phyloP scores from a whole-genome alignment of 805 yeast genomes.

The Schwanniomyces vanrijiae region DNA sequence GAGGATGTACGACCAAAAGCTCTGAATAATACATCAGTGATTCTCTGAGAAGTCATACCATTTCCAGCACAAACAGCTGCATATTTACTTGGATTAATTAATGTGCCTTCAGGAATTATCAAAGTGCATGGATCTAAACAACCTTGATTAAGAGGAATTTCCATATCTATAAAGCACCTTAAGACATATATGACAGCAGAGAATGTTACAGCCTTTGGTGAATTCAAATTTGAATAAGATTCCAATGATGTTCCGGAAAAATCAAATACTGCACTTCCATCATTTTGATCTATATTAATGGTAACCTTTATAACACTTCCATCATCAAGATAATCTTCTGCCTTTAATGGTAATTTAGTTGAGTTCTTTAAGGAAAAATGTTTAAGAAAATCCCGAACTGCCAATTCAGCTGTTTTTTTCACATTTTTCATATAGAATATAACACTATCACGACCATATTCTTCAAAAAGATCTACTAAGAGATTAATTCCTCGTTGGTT shows the following conservation, averaged over 20 bases:
- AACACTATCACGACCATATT: constrained; percentile 59
- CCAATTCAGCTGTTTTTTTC: constrained; percentile 71
- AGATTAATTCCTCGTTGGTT: constrained; percentile 77
- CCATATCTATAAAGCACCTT: constrained; percentile 75
- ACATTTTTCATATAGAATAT: constrained; percentile 78
- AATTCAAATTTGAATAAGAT: constrained; percentile 79
- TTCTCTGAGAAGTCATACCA: constrained; percentile 20
- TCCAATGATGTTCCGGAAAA: constrained; percentile 41
- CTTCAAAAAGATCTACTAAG: constrained; percentile 56
- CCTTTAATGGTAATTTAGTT: constrained; percentile 29
- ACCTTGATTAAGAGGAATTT: constrained; percentile 72
- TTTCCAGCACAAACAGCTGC: constrained; percentile 21
- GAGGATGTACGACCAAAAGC: constrained; percentile 20
- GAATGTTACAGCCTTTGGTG: constrained; percentile 81
- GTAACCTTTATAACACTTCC: constrained; percentile 15
- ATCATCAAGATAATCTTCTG: constrained; percentile 18
- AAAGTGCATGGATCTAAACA: constrained; percentile 16
- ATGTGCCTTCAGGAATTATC: constrained; percentile 13
- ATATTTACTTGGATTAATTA: constrained; percentile 15
- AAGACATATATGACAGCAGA: constrained; percentile 82
- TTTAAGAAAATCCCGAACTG: constrained; percentile 50
- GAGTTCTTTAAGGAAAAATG: constrained; percentile 36
- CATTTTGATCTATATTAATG: constrained; percentile 71
- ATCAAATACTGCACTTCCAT: constrained; percentile 24
- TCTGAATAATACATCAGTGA: constrained; percentile 19